Evolutionary conservation across 2,329 filamentous ascomycete genomes (phyloP).

Genomic region (Paecilomyces formosus): DNA sequence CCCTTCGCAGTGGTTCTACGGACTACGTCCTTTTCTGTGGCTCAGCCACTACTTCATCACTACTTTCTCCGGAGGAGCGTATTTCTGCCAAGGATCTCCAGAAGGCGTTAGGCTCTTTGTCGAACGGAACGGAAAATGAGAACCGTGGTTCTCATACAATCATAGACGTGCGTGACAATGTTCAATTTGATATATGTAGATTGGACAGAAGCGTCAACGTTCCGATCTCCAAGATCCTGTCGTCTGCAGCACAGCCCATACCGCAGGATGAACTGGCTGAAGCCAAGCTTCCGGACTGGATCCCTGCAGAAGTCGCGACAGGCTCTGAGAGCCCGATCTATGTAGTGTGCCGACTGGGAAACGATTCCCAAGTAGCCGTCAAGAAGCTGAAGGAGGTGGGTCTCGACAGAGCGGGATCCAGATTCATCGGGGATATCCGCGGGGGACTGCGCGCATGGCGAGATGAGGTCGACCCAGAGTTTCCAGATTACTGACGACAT

Average conservation of each 20-base stretch:
- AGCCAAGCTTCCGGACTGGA: conserved; percentile 15
- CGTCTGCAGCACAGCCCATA: conserved; percentile 9
- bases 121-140: conserved; percentile 1
- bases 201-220: conserved; percentile 65
- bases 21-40: conserved; percentile 89
- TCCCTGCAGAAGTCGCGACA: conserved; percentile 17
- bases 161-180: conserved; percentile 76
- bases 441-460: conserved; percentile 38
- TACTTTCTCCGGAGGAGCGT: conserved; percentile 58
- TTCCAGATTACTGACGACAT: conserved; percentile 30
- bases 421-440: conserved; percentile 33
- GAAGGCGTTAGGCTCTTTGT: conserved; percentile 7
- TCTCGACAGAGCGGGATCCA: conserved; percentile 22
- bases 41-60: conserved; percentile 44
- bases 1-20: conserved; percentile 56
- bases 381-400: conserved; percentile 33
- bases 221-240: conserved; percentile 36
- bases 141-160: conserved; percentile 46
- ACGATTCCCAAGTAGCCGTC: conserved; percentile 42
- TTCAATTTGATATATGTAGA: conserved; percentile 74
- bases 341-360: conserved; percentile 42
- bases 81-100: conserved; percentile 58
- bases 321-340: conserved; percentile 28
- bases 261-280: neutral
- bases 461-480: conserved; percentile 32